Evolutionary conservation across 2,329 filamentous ascomycete genomes (phyloP).

Genomic region (Phaeophleospora eucalypticola): DNA sequence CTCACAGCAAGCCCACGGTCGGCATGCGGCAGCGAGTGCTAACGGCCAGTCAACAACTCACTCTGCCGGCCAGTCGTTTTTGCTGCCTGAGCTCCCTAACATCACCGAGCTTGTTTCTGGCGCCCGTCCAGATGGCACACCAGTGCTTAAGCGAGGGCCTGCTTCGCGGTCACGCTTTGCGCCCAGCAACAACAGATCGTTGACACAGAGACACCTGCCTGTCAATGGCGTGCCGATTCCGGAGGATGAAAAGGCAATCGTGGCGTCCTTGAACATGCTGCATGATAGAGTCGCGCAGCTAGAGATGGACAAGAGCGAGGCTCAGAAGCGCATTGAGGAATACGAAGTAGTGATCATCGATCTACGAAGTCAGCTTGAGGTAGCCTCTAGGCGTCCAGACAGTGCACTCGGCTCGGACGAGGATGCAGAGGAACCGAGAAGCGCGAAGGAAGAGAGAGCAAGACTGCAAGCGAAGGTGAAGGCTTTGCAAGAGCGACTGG

Average conservation of each 20-base stretch:
- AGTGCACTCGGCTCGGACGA: slow-evolving; percentile 48
- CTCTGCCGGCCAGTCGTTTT: slow-evolving; percentile 55
- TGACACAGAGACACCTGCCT: slow-evolving; percentile 40
- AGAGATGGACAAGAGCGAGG: slow-evolving; percentile 53
- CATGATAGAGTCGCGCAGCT: slow-evolving; percentile 56
- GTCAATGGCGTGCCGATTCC: slow-evolving; percentile 55
- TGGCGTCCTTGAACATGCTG: slow-evolving; percentile 55
- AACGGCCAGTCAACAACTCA: slow-evolving; percentile 40
- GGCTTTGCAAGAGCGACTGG: slow-evolving; percentile 57
- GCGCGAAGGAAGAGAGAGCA: slow-evolving; percentile 50
- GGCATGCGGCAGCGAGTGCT: slow-evolving; percentile 28
- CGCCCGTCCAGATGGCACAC: slow-evolving; percentile 54
- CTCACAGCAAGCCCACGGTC: slow-evolving; percentile 20
- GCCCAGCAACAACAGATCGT: slow-evolving; percentile 40
- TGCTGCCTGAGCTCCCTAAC: slow-evolving; percentile 58
- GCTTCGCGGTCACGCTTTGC: slow-evolving; percentile 53
- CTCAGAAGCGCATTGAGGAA: slow-evolving; percentile 49
- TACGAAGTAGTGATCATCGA: slow-evolving; percentile 60
- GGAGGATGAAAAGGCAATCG: slow-evolving; percentile 60
- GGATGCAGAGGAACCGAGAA: slow-evolving; percentile 34
- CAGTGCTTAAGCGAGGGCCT: slow-evolving; percentile 51
- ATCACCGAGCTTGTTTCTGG: slow-evolving; percentile 60
- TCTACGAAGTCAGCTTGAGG: slow-evolving; percentile 46
- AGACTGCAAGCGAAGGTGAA: slow-evolving; percentile 59
- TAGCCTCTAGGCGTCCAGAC: slow-evolving; percentile 43